Evolutionary conservation across 768 basidiomycete species (phyloP).

Genomic region (Gloeostereum incarnatum): DNA sequence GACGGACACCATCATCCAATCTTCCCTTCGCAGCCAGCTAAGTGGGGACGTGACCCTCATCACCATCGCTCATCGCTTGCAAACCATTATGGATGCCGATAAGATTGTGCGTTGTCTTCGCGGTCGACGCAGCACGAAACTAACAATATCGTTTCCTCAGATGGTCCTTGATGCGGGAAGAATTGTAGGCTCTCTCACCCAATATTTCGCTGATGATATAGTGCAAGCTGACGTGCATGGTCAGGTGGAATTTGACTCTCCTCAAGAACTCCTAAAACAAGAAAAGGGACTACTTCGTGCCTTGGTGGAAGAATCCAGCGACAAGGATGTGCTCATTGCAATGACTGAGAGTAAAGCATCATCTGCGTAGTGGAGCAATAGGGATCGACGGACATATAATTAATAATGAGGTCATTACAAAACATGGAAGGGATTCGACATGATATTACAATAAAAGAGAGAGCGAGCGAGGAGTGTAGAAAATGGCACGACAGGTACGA

Average conservation of each 20-base stretch:
- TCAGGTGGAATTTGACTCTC: slow-evolving; percentile 29
- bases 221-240: background rate
- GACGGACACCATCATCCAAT: slow-evolving; percentile 64
- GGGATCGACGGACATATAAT: no score
- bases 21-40: slow-evolving; percentile 58
- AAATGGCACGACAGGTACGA: no score
- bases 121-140: slow-evolving; percentile 13
- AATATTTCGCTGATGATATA: background rate
- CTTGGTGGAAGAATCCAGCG: slow-evolving; percentile 33
- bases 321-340: slow-evolving; percentile 24
- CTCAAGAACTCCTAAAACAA: slow-evolving; percentile 28
- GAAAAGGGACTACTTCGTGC: slow-evolving; percentile 28
- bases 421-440: no score
- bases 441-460: no score
- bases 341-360: slow-evolving; percentile 12
- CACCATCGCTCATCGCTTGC: slow-evolving; percentile 63
- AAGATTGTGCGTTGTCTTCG: slow-evolving; percentile 27
- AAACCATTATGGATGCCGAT: slow-evolving; percentile 63
- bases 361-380: background rate
- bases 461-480: no score
- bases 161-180: slow-evolving; percentile 50
- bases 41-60: slow-evolving; percentile 49
- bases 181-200: slow-evolving; percentile 30
- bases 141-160: slow-evolving; percentile 12
- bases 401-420: no score